Evolutionary conservation across 306 rosid genomes (phyloP).

Genomic region (Dryas octopetala): DNA sequence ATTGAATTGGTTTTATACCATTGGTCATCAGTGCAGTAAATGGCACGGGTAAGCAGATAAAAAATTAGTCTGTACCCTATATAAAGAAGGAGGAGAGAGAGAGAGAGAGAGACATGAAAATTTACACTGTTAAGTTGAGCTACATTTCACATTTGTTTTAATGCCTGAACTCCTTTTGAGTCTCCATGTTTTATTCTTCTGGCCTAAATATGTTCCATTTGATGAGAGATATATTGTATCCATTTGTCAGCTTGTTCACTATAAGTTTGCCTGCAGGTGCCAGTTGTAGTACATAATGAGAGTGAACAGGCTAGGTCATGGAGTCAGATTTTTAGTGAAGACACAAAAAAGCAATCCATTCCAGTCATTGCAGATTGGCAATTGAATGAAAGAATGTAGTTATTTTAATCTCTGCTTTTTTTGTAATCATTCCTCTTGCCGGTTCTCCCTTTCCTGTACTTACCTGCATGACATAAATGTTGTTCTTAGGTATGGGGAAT

Average conservation of each 20-base stretch:
- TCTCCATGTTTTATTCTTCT: background rate
- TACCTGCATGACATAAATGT: conserved; percentile 8
- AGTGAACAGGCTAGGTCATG: conserved; percentile 79
- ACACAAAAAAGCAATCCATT: conserved; percentile 86
- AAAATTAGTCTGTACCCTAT: background rate
- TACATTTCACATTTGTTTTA: background rate
- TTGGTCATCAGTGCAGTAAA: background rate
- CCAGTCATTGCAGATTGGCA: conserved; percentile 90
- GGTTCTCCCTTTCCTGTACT: background rate
- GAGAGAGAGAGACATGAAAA: conserved; percentile 4
- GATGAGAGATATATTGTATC: background rate
- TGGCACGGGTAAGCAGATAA: background rate
- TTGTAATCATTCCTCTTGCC: conserved; percentile 20
- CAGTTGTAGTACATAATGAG: conserved; percentile 79
- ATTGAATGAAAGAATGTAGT: conserved; percentile 96
- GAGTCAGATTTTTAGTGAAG: conserved; percentile 92
- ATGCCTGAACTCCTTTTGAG: background rate
- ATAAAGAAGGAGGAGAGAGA: background rate
- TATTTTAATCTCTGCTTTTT: conserved; percentile 21
- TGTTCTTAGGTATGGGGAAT: conserved; percentile 84
- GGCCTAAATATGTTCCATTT: background rate
- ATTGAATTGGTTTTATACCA: background rate
- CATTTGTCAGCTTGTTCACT: conserved; percentile 20
- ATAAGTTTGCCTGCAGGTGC: conserved; percentile 59
- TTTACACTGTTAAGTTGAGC: background rate